Evolutionary conservation across 441 rosid species (phyloP).

Genomic region (Eruca vesicaria): DNA sequence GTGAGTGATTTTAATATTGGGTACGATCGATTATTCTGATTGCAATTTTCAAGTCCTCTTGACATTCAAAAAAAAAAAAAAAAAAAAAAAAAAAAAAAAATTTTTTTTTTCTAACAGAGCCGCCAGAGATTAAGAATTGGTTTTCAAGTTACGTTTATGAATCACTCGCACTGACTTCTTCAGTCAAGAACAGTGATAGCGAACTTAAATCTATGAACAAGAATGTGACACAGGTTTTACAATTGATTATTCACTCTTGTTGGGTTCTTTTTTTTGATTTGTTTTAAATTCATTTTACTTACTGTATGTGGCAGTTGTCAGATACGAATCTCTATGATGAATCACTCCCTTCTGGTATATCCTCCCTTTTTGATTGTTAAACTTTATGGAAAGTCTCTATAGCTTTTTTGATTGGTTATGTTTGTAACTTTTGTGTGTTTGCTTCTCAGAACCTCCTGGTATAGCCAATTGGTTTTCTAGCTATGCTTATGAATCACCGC

Average conservation of each 20-base stretch:
- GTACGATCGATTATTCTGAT: not conserved
- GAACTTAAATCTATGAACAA: not conserved
- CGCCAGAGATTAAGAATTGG: constrained; percentile 35
- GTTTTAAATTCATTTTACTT: not conserved
- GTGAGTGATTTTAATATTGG: constrained; percentile 10
- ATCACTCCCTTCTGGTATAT: constrained; percentile 34
- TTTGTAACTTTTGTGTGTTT: not conserved
- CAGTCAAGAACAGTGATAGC: not conserved
- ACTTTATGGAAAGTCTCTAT: not conserved
- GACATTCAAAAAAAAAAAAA: no score
- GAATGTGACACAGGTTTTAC: not conserved
- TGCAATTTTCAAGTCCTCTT: not conserved
- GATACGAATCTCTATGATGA: constrained; percentile 10
- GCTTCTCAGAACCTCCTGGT: constrained; percentile 57
- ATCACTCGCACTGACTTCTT: constrained; percentile 12
- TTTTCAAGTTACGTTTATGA: constrained; percentile 32
- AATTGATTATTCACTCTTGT: not conserved
- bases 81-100: no score
- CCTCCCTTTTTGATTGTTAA: not conserved
- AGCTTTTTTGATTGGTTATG: not conserved
- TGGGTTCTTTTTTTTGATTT: not conserved
- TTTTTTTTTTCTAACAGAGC: constrained; percentile 13
- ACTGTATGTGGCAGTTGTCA: constrained; percentile 3
- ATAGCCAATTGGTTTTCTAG: constrained; percentile 55
- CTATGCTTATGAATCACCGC: constrained; percentile 52